A percentile compares a stretch with the other conserved stretches of the same genome.
Evolutionary conservation across 768 basidiomycete species (phyloP).

Genomic region (Suillus subalutaceus): DNA sequence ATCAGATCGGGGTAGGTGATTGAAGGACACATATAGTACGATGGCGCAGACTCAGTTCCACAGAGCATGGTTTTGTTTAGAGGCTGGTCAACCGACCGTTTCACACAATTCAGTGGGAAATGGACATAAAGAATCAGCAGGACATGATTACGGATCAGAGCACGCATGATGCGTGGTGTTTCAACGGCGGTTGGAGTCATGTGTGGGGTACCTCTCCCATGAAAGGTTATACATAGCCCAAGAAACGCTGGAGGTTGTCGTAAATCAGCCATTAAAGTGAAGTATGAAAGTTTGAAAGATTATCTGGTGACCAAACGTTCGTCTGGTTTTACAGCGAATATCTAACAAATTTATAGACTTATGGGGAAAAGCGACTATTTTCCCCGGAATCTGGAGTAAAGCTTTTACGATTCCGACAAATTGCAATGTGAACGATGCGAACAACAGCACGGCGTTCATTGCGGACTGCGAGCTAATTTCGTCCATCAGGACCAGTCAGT

Average conservation of each 20-base stretch:
- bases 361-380: not conserved
- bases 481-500: not conserved
- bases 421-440: not conserved
- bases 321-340: not conserved
- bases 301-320: not conserved
- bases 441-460: not conserved
- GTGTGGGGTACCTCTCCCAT: not conserved
- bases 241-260: not conserved
- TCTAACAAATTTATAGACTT: not conserved
- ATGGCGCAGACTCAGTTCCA: not conserved
- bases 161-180: not conserved
- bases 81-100: not conserved
- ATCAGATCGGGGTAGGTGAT: not conserved
- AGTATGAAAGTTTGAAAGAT: not conserved
- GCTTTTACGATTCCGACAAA: not conserved
- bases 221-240: slow-evolving; percentile 2
- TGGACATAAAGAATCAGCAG: not conserved
- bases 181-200: not conserved
- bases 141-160: not conserved
- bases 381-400: not conserved
- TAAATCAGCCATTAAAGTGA: slow-evolving; percentile 2
- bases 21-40: not conserved
- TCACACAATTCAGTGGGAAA: slow-evolving; percentile 1
- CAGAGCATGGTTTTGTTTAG: not conserved
- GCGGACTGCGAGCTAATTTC: slow-evolving; percentile 1